A percentile compares a stretch with the other conserved stretches of the same genome.
phyloP scores from a whole-genome alignment of 1,284 basidiomycete species.

The Ceratobasidium sp. region DNA sequence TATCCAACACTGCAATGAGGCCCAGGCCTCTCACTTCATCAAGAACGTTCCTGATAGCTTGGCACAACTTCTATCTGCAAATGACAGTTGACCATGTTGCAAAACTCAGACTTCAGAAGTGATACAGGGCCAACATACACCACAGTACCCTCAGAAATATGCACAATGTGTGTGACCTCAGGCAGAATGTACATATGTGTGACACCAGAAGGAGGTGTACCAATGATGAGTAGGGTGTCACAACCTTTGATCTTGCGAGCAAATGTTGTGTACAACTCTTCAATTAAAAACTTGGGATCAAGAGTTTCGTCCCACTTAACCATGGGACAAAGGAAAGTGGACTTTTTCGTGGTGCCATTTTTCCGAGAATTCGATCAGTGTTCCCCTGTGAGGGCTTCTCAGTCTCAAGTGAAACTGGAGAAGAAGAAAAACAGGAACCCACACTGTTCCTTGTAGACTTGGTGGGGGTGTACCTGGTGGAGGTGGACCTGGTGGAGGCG shows the following conservation, averaged over 20 bases:
- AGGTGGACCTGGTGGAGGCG: no score
- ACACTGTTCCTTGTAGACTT: no score
- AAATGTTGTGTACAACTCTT: background rate
- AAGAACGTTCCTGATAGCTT: background rate
- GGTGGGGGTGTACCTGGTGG: no score
- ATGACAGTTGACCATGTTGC: background rate
- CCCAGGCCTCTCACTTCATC: background rate
- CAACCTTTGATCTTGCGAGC: background rate
- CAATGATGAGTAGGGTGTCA: constrained; percentile 15
- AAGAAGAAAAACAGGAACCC: no score
- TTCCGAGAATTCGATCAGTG: no score
- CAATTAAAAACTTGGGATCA: background rate
- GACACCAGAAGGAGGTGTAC: background rate
- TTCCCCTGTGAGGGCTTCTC: no score
- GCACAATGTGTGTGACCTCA: background rate
- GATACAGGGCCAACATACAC: background rate
- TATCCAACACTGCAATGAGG: no score
- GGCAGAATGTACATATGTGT: background rate
- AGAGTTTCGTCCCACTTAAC: background rate
- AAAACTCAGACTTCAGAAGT: background rate
- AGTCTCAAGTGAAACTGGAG: no score
- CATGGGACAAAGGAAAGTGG: background rate
- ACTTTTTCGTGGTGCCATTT: no score
- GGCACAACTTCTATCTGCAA: background rate
- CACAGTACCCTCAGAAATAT: background rate